Conservation (phyloP, 2,329 filamentous ascomycete species). For the Ceratocystis harringtonii region DNA sequence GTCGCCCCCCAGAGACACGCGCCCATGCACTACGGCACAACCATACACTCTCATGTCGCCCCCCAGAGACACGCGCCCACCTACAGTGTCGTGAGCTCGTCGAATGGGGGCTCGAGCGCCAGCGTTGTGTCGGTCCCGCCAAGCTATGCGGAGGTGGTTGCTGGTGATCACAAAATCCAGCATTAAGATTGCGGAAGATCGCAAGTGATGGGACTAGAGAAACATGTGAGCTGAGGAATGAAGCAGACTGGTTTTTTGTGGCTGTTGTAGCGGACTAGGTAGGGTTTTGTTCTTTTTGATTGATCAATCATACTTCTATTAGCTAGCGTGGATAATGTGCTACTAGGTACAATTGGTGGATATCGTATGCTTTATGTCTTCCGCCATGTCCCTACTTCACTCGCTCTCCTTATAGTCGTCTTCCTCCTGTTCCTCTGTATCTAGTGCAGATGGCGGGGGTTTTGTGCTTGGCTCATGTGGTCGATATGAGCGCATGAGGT, state of each 20-base stretch:
- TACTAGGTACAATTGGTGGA: too few relatives aligned
- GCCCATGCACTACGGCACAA: slow-evolving; percentile 35
- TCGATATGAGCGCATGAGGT: slow-evolving; percentile 53
- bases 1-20: slow-evolving; percentile 22
- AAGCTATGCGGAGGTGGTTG: slow-evolving; percentile 78
- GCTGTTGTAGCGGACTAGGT: not conserved
- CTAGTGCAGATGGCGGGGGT: slow-evolving; percentile 30
- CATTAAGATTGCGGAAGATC: not conserved
- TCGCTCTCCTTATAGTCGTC: not conserved
- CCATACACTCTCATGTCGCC: slow-evolving; percentile 18
- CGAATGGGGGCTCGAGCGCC: slow-evolving; percentile 29
- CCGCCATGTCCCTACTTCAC: not conserved
- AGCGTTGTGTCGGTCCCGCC: slow-evolving; percentile 47
- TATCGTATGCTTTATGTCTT: too few relatives aligned
- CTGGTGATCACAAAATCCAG: slow-evolving; percentile 86
- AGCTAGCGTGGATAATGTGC: not conserved
- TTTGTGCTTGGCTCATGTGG: slow-evolving; percentile 34
- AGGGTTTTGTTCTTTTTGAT: not conserved
- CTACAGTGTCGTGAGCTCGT: slow-evolving; percentile 26
- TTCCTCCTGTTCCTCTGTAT: not conserved
- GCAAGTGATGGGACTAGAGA: not conserved
- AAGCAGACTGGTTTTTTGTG: too few relatives aligned
- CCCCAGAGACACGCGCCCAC: slow-evolving; percentile 24
- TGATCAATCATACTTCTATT: not conserved
- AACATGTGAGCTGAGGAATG: not conserved